Base-by-base conservation (phyloP, 768 basidiomycete species). In the Inosperma sp. region DNA sequence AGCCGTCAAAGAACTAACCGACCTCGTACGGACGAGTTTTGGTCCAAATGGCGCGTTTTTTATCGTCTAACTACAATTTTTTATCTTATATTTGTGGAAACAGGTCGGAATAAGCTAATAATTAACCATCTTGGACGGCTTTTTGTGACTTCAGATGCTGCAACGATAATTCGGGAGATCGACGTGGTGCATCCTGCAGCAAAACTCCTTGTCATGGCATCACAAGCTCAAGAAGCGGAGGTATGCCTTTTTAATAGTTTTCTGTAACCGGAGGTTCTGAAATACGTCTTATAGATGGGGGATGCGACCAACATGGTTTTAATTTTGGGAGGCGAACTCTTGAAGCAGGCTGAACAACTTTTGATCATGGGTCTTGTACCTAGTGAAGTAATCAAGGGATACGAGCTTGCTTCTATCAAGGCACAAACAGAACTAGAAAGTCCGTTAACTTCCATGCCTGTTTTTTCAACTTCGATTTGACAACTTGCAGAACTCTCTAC, bases 181-280 rank as follows among this genome's bases (percentile, higher is more conserved):
- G 96, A 99, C 65, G 93, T 99, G 50, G 93, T 98, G 13, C 96
- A 99, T 68, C 96, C 96, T 1, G 96, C 95, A 5, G 96, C 94
- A 26, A 99, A 98, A 66, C 75, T 99, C n/a, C 73, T 98, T n/a
- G 95, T 97, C 12, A 96, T 97, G 93, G 92, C 93, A 22, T 91
- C 89, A 22, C 93, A 97, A 63, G 90, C 95, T 10, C 96, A 98
- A 66, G 96, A 97, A 66, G 68, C 84, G 0, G 95, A 98, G 80
- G 93, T 92, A 51, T 54, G 81, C 68, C 12, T 30, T 42, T 21
- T 27, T 43, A 51, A 49, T 7, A 14, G 27, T 30, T 5, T 26
- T 35, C 9, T 2, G 21, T 9, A n/a, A 27, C 27, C 13, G 29
- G 30, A 36, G 46, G 39, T 31, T 9, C 21, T 36, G 16, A 51